These are phyloP conservation scores for Boechera stricta DNA, from an alignment of 345 rosid species.

Conservation along the genomic window DNA sequence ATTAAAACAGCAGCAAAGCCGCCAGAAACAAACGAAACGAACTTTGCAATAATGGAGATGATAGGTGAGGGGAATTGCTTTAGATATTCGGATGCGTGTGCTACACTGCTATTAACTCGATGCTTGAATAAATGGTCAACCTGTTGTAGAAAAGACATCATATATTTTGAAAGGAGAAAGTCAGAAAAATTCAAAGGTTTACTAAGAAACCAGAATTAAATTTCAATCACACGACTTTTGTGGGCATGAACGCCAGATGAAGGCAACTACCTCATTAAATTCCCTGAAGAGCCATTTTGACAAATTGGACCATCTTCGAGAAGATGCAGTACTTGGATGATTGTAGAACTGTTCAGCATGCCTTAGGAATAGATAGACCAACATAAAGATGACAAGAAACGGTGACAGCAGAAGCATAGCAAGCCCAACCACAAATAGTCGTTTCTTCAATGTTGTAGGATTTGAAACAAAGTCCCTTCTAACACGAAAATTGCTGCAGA, in stretches of 20 bases:
- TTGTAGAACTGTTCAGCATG: conserved; percentile 98
- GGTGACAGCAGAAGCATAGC: conserved; percentile 91
- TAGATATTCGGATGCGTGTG: conserved; percentile 84
- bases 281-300: conserved; percentile 97
- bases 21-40: conserved; percentile 93
- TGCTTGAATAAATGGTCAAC: conserved; percentile 99
- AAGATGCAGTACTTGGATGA: conserved; percentile 97
- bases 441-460: conserved; percentile 77
- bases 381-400: conserved; percentile 95
- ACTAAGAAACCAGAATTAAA: background rate
- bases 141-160: conserved; percentile 50
- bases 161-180: background rate
- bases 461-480: conserved; percentile 87
- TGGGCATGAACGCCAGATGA: conserved; percentile 11
- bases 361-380: conserved; percentile 90
- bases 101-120: conserved; percentile 85
- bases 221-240: background rate
- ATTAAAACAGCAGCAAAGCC: conserved; percentile 96
- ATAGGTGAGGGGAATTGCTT: conserved; percentile 94
- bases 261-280: conserved; percentile 84
- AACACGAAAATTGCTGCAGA: conserved; percentile 86
- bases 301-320: conserved; percentile 98
- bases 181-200: background rate
- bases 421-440: conserved; percentile 87
- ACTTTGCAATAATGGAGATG: conserved; percentile 87